Conservation (phyloP, 805 yeast genomes). For the Saitoella complicata region DNA sequence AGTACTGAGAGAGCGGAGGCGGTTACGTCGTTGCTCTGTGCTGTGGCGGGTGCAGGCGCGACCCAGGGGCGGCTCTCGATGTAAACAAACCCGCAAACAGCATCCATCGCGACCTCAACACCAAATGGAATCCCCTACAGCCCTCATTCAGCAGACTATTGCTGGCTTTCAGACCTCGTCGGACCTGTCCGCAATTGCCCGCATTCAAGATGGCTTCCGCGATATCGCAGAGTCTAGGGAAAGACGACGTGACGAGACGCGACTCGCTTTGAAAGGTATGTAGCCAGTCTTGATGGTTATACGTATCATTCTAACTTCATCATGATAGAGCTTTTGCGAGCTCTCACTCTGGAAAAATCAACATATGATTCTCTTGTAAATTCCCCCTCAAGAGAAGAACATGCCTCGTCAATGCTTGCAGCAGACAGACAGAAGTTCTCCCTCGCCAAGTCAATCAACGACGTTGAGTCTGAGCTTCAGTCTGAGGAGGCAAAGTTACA, state of each 20-base stretch:
- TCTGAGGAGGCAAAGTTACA: constrained; percentile 10
- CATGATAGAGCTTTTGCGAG: background rate
- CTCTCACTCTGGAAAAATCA: background rate
- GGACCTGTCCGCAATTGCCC: background rate
- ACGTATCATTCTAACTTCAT: background rate
- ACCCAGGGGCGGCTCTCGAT: no score
- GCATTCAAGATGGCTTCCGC: background rate
- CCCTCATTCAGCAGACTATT: background rate
- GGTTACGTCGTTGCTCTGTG: no score
- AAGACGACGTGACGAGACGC: background rate
- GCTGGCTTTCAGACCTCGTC: constrained; percentile 1
- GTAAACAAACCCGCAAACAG: no score
- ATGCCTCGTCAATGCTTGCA: constrained; percentile 8
- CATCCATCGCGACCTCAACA: no score
- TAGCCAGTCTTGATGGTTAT: background rate
- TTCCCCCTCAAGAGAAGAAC: constrained; percentile 5
- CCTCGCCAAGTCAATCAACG: constrained; percentile 13
- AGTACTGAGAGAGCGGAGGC: no score
- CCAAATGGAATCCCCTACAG: background rate
- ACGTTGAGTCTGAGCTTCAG: constrained; percentile 11
- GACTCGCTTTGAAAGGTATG: background rate
- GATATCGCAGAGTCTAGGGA: background rate
- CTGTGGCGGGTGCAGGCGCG: no score
- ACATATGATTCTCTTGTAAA: background rate
- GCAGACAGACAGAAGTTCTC: constrained; percentile 12